phyloP scores from a whole-genome alignment of 164 flowering plant genomes.

The Chimonanthus praecox region DNA sequence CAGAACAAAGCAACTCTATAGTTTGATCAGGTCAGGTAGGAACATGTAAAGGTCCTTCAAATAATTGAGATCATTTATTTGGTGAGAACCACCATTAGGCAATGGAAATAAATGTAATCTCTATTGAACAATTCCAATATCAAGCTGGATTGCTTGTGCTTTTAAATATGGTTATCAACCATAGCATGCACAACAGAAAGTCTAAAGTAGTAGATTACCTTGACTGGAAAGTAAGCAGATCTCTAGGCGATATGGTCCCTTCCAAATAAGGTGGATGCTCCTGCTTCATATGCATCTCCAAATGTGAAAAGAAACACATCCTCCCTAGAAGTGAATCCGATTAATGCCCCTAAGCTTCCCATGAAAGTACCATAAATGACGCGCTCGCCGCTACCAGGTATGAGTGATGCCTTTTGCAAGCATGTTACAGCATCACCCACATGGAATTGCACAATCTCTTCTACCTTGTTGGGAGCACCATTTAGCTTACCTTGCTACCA shows the following conservation, averaged over 20 bases:
- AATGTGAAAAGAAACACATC: conserved; percentile 99
- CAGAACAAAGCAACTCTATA: not conserved
- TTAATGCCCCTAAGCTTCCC: conserved; percentile 97
- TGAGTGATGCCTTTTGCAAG: conserved; percentile 93
- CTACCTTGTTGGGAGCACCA: conserved; percentile 98
- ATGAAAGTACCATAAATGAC: conserved; percentile 94
- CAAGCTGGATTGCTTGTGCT: not conserved
- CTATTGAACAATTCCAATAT: not conserved
- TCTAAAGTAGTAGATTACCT: conserved; percentile 40
- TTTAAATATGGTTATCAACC: not conserved
- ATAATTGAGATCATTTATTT: not conserved
- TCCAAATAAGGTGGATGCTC: conserved; percentile 98
- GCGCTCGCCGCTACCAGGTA: conserved; percentile 95
- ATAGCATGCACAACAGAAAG: not conserved
- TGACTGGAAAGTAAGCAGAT: conserved; percentile 95
- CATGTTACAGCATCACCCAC: conserved; percentile 87
- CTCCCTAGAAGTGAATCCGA: conserved; percentile 87
- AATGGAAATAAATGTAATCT: not conserved
- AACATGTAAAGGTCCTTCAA: too few relatives aligned
- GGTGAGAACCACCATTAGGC: not conserved
- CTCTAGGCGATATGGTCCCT: conserved; percentile 97
- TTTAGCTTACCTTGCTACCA: conserved; percentile 99
- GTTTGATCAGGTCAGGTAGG: not conserved
- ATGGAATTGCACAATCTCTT: conserved; percentile 96
- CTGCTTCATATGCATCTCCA: conserved; percentile 99